Conservation (phyloP, 202 grass and related monocot genomes). For the Bolboschoenoplectus hybrid region DNA sequence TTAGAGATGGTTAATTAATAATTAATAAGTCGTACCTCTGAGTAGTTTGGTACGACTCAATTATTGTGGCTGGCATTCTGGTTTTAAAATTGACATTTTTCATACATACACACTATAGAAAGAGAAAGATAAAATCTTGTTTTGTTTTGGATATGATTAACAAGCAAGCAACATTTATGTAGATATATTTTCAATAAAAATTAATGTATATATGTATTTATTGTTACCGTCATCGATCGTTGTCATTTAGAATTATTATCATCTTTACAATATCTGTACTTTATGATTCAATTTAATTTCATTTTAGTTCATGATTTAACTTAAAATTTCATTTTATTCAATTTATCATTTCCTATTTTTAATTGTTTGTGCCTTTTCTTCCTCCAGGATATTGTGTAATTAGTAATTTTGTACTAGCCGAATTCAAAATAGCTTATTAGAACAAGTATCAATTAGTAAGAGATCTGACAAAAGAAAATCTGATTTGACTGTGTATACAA, state of each 20-base stretch:
- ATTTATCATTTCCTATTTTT: no score
- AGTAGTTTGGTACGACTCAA: not conserved
- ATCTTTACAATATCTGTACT: no score
- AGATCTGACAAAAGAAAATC: not conserved
- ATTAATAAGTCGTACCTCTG: conserved; percentile 4
- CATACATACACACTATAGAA: not conserved
- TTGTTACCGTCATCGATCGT: no score
- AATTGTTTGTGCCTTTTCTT: not conserved
- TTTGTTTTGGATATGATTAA: not conserved
- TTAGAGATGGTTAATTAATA: not conserved
- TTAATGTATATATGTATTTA: no score
- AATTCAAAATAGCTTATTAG: not conserved
- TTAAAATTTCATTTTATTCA: no score
- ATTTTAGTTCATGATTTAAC: no score
- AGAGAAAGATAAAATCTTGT: not conserved
- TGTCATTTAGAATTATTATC: no score
- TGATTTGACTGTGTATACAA: not conserved
- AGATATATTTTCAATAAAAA: not conserved
- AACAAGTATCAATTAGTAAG: not conserved
- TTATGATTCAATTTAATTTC: no score
- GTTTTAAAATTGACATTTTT: conserved; percentile 19
- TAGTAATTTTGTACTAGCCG: not conserved
- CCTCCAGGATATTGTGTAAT: not conserved
- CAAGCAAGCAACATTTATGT: not conserved
- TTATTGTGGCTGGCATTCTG: conserved; percentile 28